Evolutionary conservation across 371 early-diverging fungal genomes (phyloP).

Genomic region (Mortierella sp.): DNA sequence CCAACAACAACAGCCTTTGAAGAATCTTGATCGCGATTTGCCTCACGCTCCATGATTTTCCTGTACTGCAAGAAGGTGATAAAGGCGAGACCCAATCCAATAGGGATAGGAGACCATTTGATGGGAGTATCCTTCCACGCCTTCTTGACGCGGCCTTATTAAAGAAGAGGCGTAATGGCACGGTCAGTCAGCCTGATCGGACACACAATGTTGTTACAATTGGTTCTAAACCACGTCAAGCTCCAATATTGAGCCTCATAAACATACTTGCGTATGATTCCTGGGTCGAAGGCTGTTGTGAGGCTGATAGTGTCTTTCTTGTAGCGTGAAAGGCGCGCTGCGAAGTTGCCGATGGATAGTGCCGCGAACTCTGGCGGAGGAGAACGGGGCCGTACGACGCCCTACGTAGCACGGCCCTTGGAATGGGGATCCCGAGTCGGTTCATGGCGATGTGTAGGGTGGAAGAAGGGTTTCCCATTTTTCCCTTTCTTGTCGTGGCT

Average conservation of each 20-base stretch:
- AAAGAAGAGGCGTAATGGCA: too few species aligned
- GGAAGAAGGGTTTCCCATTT: neutral
- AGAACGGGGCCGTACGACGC: constrained; percentile 3
- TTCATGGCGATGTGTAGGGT: constrained; percentile 14
- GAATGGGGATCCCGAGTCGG: constrained; percentile 14
- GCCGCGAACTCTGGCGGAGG: constrained; percentile 7
- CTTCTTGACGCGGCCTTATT: constrained; percentile 43
- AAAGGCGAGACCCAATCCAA: constrained; percentile 81
- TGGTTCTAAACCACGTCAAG: too few species aligned
- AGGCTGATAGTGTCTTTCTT: constrained; percentile 6
- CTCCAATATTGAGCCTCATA: too few species aligned
- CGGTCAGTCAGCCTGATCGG: too few species aligned
- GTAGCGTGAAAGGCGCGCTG: constrained; percentile 41
- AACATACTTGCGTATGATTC: constrained; percentile 34
- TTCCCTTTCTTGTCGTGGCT: constrained; percentile 1
- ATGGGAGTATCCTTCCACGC: constrained; percentile 69
- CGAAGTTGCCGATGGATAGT: constrained; percentile 10
- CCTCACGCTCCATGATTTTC: constrained; percentile 55
- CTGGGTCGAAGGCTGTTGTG: constrained; percentile 3
- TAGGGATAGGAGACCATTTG: constrained; percentile 82
- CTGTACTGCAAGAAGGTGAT: constrained; percentile 76
- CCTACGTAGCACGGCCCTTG: constrained; percentile 22
- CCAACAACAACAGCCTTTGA: constrained; percentile 70
- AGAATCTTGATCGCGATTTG: constrained; percentile 34
- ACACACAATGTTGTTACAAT: too few species aligned